A percentile compares a stretch with the other conserved stretches of the same genome.
Conservation (phyloP, 768 basidiomycete genomes). For the Phlebiopsis gigantea region DNA sequence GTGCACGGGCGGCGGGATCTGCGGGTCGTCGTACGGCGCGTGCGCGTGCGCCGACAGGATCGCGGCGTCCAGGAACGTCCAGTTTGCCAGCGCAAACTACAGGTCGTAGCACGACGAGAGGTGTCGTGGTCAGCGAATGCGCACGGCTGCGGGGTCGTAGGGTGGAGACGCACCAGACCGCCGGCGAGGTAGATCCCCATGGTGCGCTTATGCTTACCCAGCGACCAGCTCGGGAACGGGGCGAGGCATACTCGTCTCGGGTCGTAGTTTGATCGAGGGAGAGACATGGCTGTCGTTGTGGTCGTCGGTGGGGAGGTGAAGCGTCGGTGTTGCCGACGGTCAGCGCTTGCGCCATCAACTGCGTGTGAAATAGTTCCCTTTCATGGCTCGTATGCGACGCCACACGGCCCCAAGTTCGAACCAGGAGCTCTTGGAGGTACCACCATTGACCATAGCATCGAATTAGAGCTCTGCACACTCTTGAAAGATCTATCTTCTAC, state of each 20-base stretch:
- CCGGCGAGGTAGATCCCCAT: conserved; percentile 90
- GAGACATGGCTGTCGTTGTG: conserved; percentile 38
- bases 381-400: too few relatives aligned
- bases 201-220: conserved; percentile 75
- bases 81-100: conserved; percentile 94
- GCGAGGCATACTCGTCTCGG: conserved; percentile 85
- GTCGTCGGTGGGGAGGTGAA: conserved; percentile 2
- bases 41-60: conserved; percentile 85
- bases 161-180: conserved; percentile 65
- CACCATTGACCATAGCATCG: too few relatives aligned
- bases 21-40: conserved; percentile 65
- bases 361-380: neutral
- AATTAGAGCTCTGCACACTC: too few relatives aligned
- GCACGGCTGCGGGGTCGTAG: neutral
- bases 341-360: neutral
- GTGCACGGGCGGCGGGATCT: conserved; percentile 67
- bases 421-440: too few relatives aligned
- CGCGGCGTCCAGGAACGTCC: conserved; percentile 92
- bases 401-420: too few relatives aligned
- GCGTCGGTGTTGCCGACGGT: neutral
- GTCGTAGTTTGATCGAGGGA: conserved; percentile 74
- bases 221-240: conserved; percentile 70
- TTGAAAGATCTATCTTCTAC: too few relatives aligned
- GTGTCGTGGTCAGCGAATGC: conserved; percentile 3
- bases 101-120: neutral